Base-by-base conservation (phyloP, 2,329 filamentous ascomycete species). In the Ceratocystis lukuohia region DNA sequence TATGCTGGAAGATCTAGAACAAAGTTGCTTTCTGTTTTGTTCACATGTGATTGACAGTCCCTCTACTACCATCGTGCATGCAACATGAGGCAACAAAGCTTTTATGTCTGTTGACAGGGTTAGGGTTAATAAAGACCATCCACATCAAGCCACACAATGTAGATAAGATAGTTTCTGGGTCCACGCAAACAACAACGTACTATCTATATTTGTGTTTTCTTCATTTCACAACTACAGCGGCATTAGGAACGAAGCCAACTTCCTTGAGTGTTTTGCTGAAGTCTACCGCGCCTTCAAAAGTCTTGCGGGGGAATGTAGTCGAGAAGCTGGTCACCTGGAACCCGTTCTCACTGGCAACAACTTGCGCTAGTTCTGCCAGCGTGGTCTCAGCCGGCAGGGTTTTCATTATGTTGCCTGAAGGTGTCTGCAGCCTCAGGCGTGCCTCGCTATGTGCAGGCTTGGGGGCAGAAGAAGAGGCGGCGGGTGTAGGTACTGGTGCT, bases 221-320 rank as follows among this genome's bases (percentile, higher is more conserved):
- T 64, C 63, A 86, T 71, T 83, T 82, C 37, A 95, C 85, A 71
- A 96, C 86, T 71, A 99, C 78, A 61, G 90, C 92, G n/a, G 92
- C 91, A 69, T 90, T 96, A 5, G 94, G 94, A 2, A 93, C 86
- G 68, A 96, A 77, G 0, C 92, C 93, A 17, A 93, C 88, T 76
- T 99, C 94, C 77, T 95, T 95, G 66, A 99, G 77, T 4, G 92
- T 94, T 81, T 94, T 88, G 45, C 89, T 89, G 72, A 96, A 91
- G 74, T 96, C 94, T 6, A 83, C 71, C 69, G 80, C 74, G 22
- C 80, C 87, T 75, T 79, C 78, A 70, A 88, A 97, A 0, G 85
- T 84, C 80, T 96, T 96, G 73, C 84, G 85, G 0, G 94, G 94
- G 72, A 95, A 97, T 22, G 86, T 96, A 71, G 88, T 88, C 1